Evolutionary conservation across 2,329 filamentous ascomycete genomes (phyloP).

Genomic region (Grosmannia clavigera): DNA sequence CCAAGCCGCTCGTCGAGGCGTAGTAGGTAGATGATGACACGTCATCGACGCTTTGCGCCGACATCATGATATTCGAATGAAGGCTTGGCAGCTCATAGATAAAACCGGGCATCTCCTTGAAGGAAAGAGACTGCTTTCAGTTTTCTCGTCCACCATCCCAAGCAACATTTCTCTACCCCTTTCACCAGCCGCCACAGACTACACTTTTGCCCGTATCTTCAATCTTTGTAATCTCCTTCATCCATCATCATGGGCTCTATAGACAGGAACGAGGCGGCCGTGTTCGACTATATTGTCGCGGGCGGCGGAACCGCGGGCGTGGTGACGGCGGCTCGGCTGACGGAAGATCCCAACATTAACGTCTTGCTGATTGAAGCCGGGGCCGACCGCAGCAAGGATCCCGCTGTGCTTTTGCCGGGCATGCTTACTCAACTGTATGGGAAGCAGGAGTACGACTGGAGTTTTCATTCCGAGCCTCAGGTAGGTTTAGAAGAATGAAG

Average conservation of each 20-base stretch:
- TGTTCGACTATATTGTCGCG: conserved; percentile 23
- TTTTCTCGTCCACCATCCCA: too few relatives aligned
- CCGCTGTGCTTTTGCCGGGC: conserved; percentile 20
- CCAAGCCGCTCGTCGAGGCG: too few relatives aligned
- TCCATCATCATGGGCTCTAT: neutral
- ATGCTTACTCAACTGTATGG: conserved; percentile 20
- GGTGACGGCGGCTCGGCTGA: conserved; percentile 24
- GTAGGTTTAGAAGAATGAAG: conserved; percentile 7
- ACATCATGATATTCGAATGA: too few relatives aligned
- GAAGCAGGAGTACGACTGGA: conserved; percentile 28
- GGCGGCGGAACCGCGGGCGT: conserved; percentile 32
- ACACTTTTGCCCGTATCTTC: too few relatives aligned
- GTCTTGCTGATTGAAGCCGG: conserved; percentile 24
- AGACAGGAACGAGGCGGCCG: neutral
- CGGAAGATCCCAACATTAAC: conserved; percentile 20
- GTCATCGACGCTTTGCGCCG: too few relatives aligned
- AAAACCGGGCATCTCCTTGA: too few relatives aligned
- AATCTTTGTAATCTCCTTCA: too few relatives aligned
- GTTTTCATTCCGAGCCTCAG: conserved; percentile 23
- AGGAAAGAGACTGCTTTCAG: too few relatives aligned
- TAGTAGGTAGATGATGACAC: too few relatives aligned
- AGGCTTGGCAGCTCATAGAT: too few relatives aligned
- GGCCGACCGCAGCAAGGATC: conserved; percentile 9
- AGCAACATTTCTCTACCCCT: too few relatives aligned
- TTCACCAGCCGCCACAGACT: too few relatives aligned